Evolutionary conservation across 169 alveolate species (phyloP), one percentile per base, ranked within the genome.

Genomic region (Eimeria necatrix): DNA sequence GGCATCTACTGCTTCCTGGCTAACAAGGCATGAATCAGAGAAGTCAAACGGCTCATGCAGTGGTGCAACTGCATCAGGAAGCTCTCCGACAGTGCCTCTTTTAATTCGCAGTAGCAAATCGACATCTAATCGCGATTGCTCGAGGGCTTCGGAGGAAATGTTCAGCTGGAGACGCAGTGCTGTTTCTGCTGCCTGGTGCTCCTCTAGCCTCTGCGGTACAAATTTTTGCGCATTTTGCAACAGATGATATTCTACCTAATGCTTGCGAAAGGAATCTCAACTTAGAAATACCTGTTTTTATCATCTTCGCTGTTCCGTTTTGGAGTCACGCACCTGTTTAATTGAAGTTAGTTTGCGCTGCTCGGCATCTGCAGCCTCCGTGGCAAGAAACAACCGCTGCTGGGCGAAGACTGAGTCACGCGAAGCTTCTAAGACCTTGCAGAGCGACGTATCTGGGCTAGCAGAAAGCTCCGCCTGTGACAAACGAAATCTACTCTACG

Each of bases 1-100:
- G 84, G 96, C 95, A 46, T 97, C 98, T 71, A 98, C 97, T 10
- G 96, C 98, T 60, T 97, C 97, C 84, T 97, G 97, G 74, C 96
- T 96, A 16, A 98, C 96, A 26, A 98, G 95, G 51, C 98, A 97
- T 1, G 99, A 98, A 83, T 98, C 99, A 22, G 93, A 60, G 52
- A 85, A 85, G 68, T 85, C 81, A 60, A 85, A 85, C 4, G 93
- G 80, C 80, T 85, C 81, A 14, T 51, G 81, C 7, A 61, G 80
- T 2, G 49, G 81, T 6, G 81, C 80, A n/a, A 85, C 32, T 32
- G 46, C 14, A 20, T 18, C 70, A 46, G 93, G 93, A 14, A 85
- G 76, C 61, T 85, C 93, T 46, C 61, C 64, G 1, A 85, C 93
- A 85, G 24, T 46, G 46, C 93, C 93, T 24, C 46, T 85, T 85